A percentile compares a stretch with the other conserved stretches of the same genome.
phyloP scores from a whole-genome alignment of 2,329 filamentous ascomycete genomes.

The Tolypocladium endophyticum region DNA sequence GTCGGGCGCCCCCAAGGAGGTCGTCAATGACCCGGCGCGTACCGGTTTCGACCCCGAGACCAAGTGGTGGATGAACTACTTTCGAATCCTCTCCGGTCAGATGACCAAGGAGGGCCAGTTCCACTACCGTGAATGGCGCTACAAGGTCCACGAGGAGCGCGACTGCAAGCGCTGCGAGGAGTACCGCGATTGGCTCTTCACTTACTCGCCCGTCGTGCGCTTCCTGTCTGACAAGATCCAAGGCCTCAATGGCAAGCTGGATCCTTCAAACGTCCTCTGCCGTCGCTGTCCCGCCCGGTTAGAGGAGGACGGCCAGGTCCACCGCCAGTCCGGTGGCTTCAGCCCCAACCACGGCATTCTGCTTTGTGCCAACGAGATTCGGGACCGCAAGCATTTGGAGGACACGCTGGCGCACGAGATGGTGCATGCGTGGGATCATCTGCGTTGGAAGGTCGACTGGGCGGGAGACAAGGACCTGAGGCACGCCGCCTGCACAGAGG shows the following conservation, averaged over 20 bases:
- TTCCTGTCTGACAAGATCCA: conserved; percentile 78
- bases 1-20: conserved; percentile 16
- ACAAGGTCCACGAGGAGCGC: conserved; percentile 61
- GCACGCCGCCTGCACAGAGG: conserved; percentile 92
- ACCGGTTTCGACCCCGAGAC: conserved; percentile 54
- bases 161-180: conserved; percentile 77
- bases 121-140: conserved; percentile 69
- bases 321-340: conserved; percentile 69
- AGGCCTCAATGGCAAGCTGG: conserved; percentile 67
- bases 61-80: conserved; percentile 72
- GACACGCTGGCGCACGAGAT: conserved; percentile 95
- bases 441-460: conserved; percentile 85
- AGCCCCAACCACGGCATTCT: conserved; percentile 78
- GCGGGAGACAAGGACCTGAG: conserved; percentile 58
- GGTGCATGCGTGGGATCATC: conserved; percentile 92
- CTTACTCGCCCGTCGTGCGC: conserved; percentile 74
- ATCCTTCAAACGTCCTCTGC: conserved; percentile 68
- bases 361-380: conserved; percentile 85
- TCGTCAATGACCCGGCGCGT: conserved; percentile 47
- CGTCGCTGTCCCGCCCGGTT: conserved; percentile 59
- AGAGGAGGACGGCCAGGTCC: conserved; percentile 47
- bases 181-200: conserved; percentile 72
- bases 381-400: conserved; percentile 71
- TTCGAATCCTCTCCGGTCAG: conserved; percentile 65
- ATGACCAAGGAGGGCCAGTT: conserved; percentile 59